phyloP scores from a whole-genome alignment of 2,329 filamentous ascomycete genomes.

The Ascochyta lentis region DNA sequence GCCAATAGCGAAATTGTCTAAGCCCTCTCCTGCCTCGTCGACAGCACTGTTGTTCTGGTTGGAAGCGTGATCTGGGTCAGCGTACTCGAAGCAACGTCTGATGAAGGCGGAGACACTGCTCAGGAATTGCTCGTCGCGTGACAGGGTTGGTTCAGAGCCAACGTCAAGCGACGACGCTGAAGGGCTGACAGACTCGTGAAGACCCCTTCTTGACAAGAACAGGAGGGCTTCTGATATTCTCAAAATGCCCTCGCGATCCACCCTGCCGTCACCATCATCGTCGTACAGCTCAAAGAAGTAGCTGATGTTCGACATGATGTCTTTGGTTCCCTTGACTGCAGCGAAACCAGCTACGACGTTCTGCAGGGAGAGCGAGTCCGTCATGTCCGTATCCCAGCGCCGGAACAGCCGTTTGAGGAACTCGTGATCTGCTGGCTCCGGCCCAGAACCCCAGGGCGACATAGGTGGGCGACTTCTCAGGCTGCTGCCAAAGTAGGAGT shows the following conservation, averaged over 20 bases:
- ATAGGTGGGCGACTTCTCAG: slow-evolving; percentile 50
- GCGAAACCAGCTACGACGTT: slow-evolving; percentile 92
- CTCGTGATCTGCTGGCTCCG: slow-evolving; percentile 87
- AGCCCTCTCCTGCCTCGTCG: slow-evolving; percentile 31
- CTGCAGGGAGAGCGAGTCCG: slow-evolving; percentile 81
- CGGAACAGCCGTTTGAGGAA: slow-evolving; percentile 88
- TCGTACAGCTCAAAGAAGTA: slow-evolving; percentile 99
- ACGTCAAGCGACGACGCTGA: slow-evolving; percentile 65
- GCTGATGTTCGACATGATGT: slow-evolving; percentile 97
- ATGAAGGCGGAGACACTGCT: slow-evolving; percentile 96
- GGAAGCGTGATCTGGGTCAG: slow-evolving; percentile 81
- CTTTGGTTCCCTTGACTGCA: slow-evolving; percentile 87
- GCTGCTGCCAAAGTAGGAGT: slow-evolving; percentile 63
- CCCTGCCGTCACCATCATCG: slow-evolving; percentile 86
- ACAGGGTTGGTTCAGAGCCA: slow-evolving; percentile 53
- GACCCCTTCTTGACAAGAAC: slow-evolving; percentile 87
- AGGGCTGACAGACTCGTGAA: slow-evolving; percentile 76
- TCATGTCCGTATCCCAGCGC: slow-evolving; percentile 83
- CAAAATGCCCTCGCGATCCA: slow-evolving; percentile 93
- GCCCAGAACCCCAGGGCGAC: slow-evolving; percentile 65
- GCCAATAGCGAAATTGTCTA: slow-evolving; percentile 75
- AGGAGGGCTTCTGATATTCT: slow-evolving; percentile 92
- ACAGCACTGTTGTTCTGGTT: slow-evolving; percentile 55
- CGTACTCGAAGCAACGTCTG: slow-evolving; percentile 95
- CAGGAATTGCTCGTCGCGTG: slow-evolving; percentile 84